These are phyloP conservation scores for Hypoxylon rubiginosum DNA, from an alignment of 2,329 filamentous ascomycete genomes.

Conservation along the genomic window DNA sequence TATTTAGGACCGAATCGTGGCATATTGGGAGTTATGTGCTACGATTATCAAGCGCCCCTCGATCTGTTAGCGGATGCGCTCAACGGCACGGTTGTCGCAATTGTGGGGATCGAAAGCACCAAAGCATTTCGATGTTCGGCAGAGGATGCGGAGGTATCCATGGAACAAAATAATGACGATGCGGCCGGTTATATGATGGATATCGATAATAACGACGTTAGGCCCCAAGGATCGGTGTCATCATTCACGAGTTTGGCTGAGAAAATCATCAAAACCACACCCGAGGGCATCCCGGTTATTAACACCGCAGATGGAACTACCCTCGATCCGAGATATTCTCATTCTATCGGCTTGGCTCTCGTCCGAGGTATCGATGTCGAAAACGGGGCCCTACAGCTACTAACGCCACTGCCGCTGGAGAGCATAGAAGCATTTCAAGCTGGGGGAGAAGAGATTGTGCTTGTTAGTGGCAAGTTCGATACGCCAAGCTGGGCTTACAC, in stretches of 20 bases:
- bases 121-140: constrained; percentile 60
- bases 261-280: constrained; percentile 56
- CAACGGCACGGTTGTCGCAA: constrained; percentile 77
- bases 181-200: constrained; percentile 39
- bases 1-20: constrained; percentile 67
- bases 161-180: constrained; percentile 28
- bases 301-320: constrained; percentile 65
- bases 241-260: constrained; percentile 33
- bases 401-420: constrained; percentile 69
- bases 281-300: constrained; percentile 74
- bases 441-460: constrained; percentile 65
- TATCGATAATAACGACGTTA: constrained; percentile 42
- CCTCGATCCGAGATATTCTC: constrained; percentile 71
- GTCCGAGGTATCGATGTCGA: constrained; percentile 76
- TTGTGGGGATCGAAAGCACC: constrained; percentile 71
- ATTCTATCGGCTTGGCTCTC: constrained; percentile 74
- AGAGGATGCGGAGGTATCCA: constrained; percentile 27
- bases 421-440: constrained; percentile 57
- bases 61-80: constrained; percentile 74
- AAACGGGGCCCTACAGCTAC: constrained; percentile 69
- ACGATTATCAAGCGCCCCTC: constrained; percentile 73
- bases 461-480: constrained; percentile 78
- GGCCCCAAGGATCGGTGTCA: constrained; percentile 13
- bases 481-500: constrained; percentile 77
- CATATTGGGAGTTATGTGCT: constrained; percentile 75